Percentiles rank a stretch among this genome's conserved stretches.
These are phyloP conservation scores for Penicillium goetzii DNA, from an alignment of 495 filamentous ascomycete genomes.

Conservation along the genomic window DNA sequence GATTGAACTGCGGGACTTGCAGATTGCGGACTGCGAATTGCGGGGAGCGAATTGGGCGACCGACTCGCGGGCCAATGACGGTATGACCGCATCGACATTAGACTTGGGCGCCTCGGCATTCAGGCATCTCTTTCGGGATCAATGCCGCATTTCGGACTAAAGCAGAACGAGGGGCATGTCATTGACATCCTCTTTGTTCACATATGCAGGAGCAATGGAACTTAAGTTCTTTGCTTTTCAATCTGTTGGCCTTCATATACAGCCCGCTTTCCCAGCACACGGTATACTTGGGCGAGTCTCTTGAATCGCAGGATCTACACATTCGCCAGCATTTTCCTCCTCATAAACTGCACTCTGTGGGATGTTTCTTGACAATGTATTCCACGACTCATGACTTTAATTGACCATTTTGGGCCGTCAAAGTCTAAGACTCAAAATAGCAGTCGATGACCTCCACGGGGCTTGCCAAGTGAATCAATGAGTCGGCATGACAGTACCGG, in stretches of 20 bases:
- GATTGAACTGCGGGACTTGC: conserved; percentile 6
- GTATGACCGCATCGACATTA: conserved; percentile 18
- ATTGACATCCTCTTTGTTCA: neutral
- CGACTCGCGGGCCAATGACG: conserved; percentile 15
- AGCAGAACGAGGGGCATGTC: too few relatives aligned
- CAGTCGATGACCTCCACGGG: neutral
- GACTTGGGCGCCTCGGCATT: conserved; percentile 1
- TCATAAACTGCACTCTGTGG: neutral
- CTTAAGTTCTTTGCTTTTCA: neutral
- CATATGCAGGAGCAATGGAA: neutral
- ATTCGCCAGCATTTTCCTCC: too few relatives aligned
- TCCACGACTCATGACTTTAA: neutral
- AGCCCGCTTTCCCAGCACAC: neutral
- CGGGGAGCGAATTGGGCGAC: conserved; percentile 6
- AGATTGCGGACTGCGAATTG: conserved; percentile 17
- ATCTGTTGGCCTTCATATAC: neutral
- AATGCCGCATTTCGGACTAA: neutral
- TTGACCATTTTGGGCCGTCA: neutral
- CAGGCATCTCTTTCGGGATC: conserved; percentile 8
- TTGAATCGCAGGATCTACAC: neutral
- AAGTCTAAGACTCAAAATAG: neutral
- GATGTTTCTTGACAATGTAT: neutral
- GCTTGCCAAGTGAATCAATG: neutral
- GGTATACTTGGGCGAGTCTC: neutral
- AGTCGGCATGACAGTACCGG: neutral